Evolutionary conservation across 176 grass and related monocot genomes (phyloP), one percentile per base, ranked within the genome.

Genomic region (Hordeum marinum): DNA sequence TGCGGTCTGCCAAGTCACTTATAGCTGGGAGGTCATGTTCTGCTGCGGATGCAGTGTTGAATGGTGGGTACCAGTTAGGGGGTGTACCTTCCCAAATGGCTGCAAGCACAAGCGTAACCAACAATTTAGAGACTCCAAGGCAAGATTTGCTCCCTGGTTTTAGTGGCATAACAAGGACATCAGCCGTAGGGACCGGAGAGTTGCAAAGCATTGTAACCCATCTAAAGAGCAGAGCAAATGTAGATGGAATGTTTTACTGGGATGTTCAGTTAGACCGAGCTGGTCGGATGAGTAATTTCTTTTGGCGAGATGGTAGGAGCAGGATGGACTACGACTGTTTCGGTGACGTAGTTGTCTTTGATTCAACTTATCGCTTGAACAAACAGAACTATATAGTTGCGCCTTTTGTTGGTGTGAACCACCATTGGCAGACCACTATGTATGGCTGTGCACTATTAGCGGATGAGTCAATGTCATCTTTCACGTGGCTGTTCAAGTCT

Each of bases 221-320:
- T 34, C 87, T 95, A 18, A 95, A 89, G 75, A 90, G 46, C 63
- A 92, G 91, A 63, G 80, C 82, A 68, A 88, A 90, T 61, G 58
- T 85, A 79, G 93, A 95, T 72, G 88, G 88, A 13, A 90, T 95
- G 90, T 95, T 95, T 43, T 95, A 86, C 85, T 95, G 93, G 93
- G 93, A 94, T 85, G 90, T 89, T 63, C 90, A 92, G 25, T 41
- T 92, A 32, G 94, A 97, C 57, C 69, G 63, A 84, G 87, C 74
- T 66, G 85, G 89, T 24, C 87, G 79, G 63, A 89, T 84, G 84
- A 80, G 75, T 83, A 94, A 92, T 92, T 90, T 94, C 79, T 94
- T 94, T 68, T 97, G 94, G 94, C 83, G 91, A 31, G 89, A 97
- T 73, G 91, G 91, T 39, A 85, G 89, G 73, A 87, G 90, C 72